Evolutionary conservation across 2,329 filamentous ascomycete species (phyloP).

Genomic region (Aspergillus niger): DNA sequence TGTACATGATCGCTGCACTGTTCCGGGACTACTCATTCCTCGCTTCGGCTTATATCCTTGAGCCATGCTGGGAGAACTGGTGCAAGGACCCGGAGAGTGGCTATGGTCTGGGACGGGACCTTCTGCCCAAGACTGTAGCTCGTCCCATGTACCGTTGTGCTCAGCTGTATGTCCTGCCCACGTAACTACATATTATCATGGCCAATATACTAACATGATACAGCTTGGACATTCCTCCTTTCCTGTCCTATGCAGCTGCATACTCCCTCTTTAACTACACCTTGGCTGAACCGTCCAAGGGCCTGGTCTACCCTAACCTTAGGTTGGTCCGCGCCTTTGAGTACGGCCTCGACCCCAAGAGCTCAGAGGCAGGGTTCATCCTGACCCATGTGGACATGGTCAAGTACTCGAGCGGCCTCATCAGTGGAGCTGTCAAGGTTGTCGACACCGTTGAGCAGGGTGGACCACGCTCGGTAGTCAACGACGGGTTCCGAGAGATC

Average conservation of each 20-base stretch:
- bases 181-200: constrained; percentile 1
- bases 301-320: constrained; percentile 63
- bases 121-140: constrained; percentile 73
- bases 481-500: constrained; percentile 64
- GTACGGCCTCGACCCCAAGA: constrained; percentile 78
- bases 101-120: constrained; percentile 76
- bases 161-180: constrained; percentile 68
- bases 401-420: constrained; percentile 74
- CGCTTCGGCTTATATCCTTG: constrained; percentile 83
- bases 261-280: constrained; percentile 67
- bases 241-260: constrained; percentile 78
- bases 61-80: constrained; percentile 82
- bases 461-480: constrained; percentile 60
- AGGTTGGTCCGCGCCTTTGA: constrained; percentile 90
- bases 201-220: neutral
- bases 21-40: constrained; percentile 93
- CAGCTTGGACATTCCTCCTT: constrained; percentile 77
- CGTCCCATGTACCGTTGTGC: constrained; percentile 81
- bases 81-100: constrained; percentile 59
- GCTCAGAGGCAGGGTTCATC: constrained; percentile 94
- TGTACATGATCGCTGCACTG: constrained; percentile 78
- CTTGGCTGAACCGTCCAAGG: constrained; percentile 57
- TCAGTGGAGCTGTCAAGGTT: constrained; percentile 69
- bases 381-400: constrained; percentile 97
- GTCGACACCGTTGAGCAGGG: constrained; percentile 59